These are phyloP conservation scores for Trichoderma gamsii DNA, from an alignment of 495 filamentous ascomycete genomes.

Conservation along the genomic window DNA sequence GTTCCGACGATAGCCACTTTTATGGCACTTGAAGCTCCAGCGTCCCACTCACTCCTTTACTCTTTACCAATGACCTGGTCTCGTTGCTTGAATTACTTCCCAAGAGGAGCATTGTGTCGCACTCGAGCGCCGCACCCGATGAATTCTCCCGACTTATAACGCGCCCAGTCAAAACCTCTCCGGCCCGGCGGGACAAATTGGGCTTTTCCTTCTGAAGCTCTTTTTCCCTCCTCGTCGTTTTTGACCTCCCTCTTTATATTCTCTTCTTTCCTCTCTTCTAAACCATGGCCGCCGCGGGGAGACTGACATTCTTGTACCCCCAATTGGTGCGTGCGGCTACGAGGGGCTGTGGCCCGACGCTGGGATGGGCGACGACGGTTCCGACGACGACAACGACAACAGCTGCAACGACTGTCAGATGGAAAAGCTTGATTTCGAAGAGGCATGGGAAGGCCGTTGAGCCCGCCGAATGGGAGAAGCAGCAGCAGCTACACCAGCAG, in stretches of 20 bases:
- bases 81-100: background rate
- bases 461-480: slow-evolving; percentile 28
- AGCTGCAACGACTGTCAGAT: background rate
- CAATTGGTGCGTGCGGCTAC: background rate
- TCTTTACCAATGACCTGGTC: background rate
- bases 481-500: slow-evolving; percentile 15
- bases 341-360: slow-evolving; percentile 5
- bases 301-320: background rate
- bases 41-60: slow-evolving; percentile 6
- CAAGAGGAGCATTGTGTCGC: background rate
- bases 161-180: background rate
- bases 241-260: background rate
- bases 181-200: background rate
- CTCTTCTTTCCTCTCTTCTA: background rate
- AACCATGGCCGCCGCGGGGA: slow-evolving; percentile 4
- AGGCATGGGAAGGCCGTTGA: slow-evolving; percentile 63
- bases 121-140: background rate
- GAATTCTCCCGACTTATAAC: background rate
- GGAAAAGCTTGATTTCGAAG: slow-evolving; percentile 30
- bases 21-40: background rate
- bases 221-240: background rate
- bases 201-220: background rate
- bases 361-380: background rate
- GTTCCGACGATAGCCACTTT: slow-evolving; percentile 13
- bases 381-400: background rate